These are phyloP conservation scores for Apium graveolens DNA, from an alignment of 129 eudicot species.

Conservation along the genomic window DNA sequence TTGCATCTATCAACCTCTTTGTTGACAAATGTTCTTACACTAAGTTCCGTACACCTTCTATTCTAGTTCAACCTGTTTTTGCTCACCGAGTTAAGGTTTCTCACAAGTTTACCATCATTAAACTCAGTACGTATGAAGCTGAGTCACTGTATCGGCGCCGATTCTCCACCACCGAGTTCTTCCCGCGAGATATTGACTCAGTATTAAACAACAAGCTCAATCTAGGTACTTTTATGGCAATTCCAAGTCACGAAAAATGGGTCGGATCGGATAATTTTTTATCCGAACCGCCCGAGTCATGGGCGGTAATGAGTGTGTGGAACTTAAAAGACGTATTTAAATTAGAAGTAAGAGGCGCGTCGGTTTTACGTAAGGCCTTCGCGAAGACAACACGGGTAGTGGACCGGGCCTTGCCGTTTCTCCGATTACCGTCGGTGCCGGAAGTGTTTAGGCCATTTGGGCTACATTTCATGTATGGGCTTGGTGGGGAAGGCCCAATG, in stretches of 20 bases:
- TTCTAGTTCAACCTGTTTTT: conserved; percentile 28
- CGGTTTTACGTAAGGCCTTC: conserved; percentile 41
- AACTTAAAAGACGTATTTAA: conserved; percentile 67
- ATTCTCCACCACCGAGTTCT: conserved; percentile 85
- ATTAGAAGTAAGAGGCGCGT: conserved; percentile 82
- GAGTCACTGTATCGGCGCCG: conserved; percentile 59
- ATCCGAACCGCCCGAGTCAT: conserved; percentile 67
- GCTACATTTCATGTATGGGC: conserved; percentile 78
- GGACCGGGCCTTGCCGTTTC: conserved; percentile 79
- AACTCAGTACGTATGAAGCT: conserved; percentile 17
- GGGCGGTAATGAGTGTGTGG: conserved; percentile 94
- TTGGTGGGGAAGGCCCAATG: conserved; percentile 83
- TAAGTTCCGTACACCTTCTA: conserved; percentile 56
- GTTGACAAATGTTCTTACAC: conserved; percentile 45
- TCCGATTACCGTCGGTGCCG: conserved; percentile 73
- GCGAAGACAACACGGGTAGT: conserved; percentile 64
- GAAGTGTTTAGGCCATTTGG: conserved; percentile 87
- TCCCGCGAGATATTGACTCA: conserved; percentile 84
- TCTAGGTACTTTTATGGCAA: conserved; percentile 75
- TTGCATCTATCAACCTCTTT: conserved; percentile 65
- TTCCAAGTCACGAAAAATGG: conserved; percentile 47
- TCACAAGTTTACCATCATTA: neutral
- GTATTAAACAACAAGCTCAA: conserved; percentile 57
- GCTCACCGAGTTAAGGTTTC: conserved; percentile 22
- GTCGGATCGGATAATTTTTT: conserved; percentile 46